phyloP scores from a whole-genome alignment of 73 alveolate species.

The Halteria grandinella region DNA sequence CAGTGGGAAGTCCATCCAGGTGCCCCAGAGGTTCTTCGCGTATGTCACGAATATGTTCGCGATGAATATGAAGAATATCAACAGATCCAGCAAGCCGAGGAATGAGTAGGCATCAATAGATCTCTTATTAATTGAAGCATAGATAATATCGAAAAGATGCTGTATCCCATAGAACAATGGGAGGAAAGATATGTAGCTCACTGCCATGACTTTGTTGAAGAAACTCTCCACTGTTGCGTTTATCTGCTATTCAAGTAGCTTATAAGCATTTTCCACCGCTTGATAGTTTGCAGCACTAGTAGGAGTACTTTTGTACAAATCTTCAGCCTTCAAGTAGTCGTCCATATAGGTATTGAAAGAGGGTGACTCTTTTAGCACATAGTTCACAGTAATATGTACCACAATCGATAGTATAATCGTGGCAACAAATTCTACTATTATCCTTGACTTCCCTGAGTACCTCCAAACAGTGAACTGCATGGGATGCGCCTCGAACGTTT shows the following conservation, averaged over 20 bases:
- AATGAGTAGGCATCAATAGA: slow-evolving; percentile 20
- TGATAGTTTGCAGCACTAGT: no score
- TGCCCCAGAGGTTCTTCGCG: slow-evolving; percentile 29
- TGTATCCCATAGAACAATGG: slow-evolving; percentile 20
- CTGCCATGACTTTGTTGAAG: slow-evolving; percentile 12
- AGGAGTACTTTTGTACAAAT: no score
- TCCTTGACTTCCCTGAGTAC: slow-evolving; percentile 52
- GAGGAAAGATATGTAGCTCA: slow-evolving; percentile 26
- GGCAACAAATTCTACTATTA: slow-evolving; percentile 24
- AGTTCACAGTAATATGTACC: slow-evolving; percentile 7
- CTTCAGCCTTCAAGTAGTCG: slow-evolving; percentile 22
- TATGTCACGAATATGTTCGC: slow-evolving; percentile 23
- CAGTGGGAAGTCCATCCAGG: slow-evolving; percentile 20
- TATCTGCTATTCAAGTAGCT: not conserved
- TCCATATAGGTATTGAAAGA: not conserved
- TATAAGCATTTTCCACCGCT: no score
- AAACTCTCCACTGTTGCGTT: slow-evolving; percentile 18
- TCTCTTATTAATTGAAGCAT: slow-evolving; percentile 36
- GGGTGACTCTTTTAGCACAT: slow-evolving; percentile 2
- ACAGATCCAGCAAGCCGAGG: slow-evolving; percentile 24
- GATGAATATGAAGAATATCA: slow-evolving; percentile 18
- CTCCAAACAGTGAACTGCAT: slow-evolving; percentile 58
- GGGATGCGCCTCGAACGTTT: slow-evolving; percentile 39
- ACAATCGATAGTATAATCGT: slow-evolving; percentile 18
- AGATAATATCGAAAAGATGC: slow-evolving; percentile 37